Percentiles rank a stretch among this genome's conserved stretches.
phyloP scores from a whole-genome alignment of 2,329 filamentous ascomycete species.

The Exophiala bonariae region DNA sequence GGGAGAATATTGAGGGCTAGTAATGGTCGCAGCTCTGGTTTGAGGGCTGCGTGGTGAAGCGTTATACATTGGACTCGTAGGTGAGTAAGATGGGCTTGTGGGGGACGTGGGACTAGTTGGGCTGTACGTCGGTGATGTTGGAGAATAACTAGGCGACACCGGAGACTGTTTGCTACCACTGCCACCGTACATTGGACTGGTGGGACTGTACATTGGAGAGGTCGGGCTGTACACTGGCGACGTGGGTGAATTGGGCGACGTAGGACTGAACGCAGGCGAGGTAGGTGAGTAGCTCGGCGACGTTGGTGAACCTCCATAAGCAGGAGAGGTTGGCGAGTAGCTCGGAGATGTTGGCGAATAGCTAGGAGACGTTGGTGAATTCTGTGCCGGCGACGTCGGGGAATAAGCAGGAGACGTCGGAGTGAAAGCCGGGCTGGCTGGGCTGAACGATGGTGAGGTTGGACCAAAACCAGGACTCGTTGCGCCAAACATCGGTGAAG shows the following conservation, averaged over 20 bases:
- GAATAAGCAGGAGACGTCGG: constrained; percentile 71
- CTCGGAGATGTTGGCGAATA: constrained; percentile 61
- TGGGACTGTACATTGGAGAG: constrained; percentile 61
- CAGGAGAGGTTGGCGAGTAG: constrained; percentile 57
- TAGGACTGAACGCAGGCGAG: constrained; percentile 63
- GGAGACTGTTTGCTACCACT: constrained; percentile 44
- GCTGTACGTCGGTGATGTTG: constrained; percentile 62
- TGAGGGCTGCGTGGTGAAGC: constrained; percentile 32
- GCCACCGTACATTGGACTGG: constrained; percentile 46
- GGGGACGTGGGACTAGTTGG: constrained; percentile 61
- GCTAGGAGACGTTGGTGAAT: constrained; percentile 72
- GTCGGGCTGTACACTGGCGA: constrained; percentile 67
- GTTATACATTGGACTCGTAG: constrained; percentile 54
- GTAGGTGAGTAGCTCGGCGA: constrained; percentile 63
- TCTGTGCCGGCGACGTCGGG: constrained; percentile 67
- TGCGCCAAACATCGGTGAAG: constrained; percentile 65
- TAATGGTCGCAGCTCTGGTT: constrained; percentile 49
- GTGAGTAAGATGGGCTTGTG: constrained; percentile 51
- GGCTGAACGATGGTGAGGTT: constrained; percentile 55
- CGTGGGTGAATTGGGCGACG: constrained; percentile 68
- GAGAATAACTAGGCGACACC: constrained; percentile 57
- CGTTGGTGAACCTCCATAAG: constrained; percentile 38
- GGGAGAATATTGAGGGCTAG: constrained; percentile 53
- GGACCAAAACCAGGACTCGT: constrained; percentile 56
- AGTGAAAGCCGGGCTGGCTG: constrained; percentile 59